Base-by-base conservation (phyloP, 805 yeast species). In the Komagataella ulmi region DNA sequence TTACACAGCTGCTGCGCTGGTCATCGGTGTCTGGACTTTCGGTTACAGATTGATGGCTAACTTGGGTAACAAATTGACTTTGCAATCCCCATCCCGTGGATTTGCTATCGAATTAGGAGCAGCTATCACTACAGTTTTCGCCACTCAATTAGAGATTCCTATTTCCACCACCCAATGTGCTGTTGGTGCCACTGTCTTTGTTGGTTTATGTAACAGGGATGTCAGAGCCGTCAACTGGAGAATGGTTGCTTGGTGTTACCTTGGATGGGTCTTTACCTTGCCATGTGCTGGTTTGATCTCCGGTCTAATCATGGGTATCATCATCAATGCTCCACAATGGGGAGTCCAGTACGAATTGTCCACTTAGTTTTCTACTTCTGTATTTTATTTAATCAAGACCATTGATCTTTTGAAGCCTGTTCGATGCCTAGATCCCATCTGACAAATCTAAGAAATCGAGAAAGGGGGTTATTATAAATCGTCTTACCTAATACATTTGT, bases 81-180 rank as follows among this genome's bases (percentile, higher is more conserved):
- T 82, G 58, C 88, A 83, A 69, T 82, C 89, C 0, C 91, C 91
- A 49, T 73, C 88, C 3, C 73, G 91, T 67, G 91, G 91, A 10
- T 85, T 83, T 61, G 69, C 86, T 10, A 80, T 84, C 61, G 91
- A 84, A 67, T 69, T 84, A 45, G 90, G 89, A 54, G 87, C 90
- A 55, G 90, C 90, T 45, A 67, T 82, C 51, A 83, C 91, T 6
- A 77, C 81, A 7, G 81, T 82, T 47, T 76, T 85, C 79, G 90
- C 91, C 30, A 79, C 91, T 5, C 84, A 81, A 64, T 72, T 84
- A 55, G 70, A 74, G 4, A 79, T 84, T 56, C 91, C 91, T 48
- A 78, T 83, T 36, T 83, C 89, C 6, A 85, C 91, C 24, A 85
- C 91, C 3, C 90, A 84, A 66, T 76, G 81, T 63, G 87, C 88